Percentiles rank a stretch among this genome's conserved stretches.
Evolutionary conservation across 1,284 basidiomycete species (phyloP).

Genomic region (Ceratobasidium sp.): DNA sequence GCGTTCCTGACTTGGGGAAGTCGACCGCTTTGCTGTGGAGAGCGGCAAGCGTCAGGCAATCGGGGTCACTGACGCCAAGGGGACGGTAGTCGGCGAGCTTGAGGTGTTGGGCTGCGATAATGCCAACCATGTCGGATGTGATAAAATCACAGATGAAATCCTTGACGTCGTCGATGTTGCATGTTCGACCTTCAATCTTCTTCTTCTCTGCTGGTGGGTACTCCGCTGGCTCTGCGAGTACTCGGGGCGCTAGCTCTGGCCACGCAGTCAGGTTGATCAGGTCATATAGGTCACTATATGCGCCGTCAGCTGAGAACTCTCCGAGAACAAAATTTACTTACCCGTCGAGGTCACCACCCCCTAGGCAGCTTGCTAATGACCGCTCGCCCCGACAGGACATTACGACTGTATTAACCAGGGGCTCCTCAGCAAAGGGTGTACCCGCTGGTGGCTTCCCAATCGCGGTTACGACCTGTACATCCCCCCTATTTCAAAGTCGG

Average conservation of each 20-base stretch:
- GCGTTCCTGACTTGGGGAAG: conserved; percentile 74
- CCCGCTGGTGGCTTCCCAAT: conserved; percentile 68
- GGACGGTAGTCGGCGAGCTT: conserved; percentile 75
- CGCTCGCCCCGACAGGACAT: conserved; percentile 72
- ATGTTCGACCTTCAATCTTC: conserved; percentile 62
- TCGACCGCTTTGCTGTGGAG: conserved; percentile 78
- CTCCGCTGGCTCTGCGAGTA: conserved; percentile 62
- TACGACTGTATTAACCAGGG: conserved; percentile 77
- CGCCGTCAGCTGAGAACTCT: conserved; percentile 28
- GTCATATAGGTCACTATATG: conserved; percentile 51
- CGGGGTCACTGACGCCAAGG: conserved; percentile 66
- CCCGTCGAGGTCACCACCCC: conserved; percentile 82
- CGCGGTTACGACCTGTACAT: conserved; percentile 77
- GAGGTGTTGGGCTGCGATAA: conserved; percentile 69
- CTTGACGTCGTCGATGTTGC: conserved; percentile 75
- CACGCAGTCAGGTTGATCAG: conserved; percentile 59
- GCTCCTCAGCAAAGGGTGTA: conserved; percentile 49
- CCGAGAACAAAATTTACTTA: conserved; percentile 54
- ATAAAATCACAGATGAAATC: conserved; percentile 81
- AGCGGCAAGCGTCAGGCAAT: conserved; percentile 72
- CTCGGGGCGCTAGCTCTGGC: conserved; percentile 65
- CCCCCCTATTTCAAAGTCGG: conserved; percentile 45
- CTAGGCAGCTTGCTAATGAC: conserved; percentile 74
- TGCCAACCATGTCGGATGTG: conserved; percentile 72
- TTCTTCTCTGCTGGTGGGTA: conserved; percentile 66